These are phyloP conservation scores for Cupressus sempervirens DNA, from an alignment of 75 land plant species.

Conservation along the genomic window DNA sequence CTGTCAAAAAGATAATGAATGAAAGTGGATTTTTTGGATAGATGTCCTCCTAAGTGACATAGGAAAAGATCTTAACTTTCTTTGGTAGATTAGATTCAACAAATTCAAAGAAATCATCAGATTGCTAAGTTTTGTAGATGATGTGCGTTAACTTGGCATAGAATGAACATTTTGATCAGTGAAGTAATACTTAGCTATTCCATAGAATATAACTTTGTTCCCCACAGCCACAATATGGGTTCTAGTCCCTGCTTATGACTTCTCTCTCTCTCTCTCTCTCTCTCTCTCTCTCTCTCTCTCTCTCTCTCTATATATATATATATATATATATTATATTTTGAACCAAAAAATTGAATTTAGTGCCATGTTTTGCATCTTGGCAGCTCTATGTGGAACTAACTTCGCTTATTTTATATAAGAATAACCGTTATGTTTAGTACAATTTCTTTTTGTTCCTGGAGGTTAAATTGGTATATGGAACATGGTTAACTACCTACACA, in stretches of 20 bases:
- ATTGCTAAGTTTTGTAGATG: neutral
- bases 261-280: too few species aligned
- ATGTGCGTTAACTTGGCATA: neutral
- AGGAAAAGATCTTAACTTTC: too few species aligned
- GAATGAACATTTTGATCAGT: neutral
- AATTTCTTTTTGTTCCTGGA: neutral
- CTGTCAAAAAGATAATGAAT: too few species aligned
- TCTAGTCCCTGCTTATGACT: neutral
- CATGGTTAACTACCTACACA: neutral
- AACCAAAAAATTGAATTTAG: neutral
- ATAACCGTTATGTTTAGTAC: neutral
- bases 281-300: too few species aligned
- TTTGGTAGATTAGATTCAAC: too few species aligned
- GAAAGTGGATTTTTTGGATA: too few species aligned
- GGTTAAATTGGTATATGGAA: too few species aligned
- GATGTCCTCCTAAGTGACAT: too few species aligned
- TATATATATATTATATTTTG: neutral
- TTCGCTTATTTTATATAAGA: neutral
- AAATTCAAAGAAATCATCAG: too few species aligned
- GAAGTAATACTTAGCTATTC: neutral
- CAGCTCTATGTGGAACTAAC: neutral
- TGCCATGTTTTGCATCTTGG: neutral
- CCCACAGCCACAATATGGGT: neutral
- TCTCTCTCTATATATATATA: too few species aligned
- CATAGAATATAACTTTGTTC: neutral